These are phyloP conservation scores for Pholiota conissans DNA, from an alignment of 768 basidiomycete species.

Conservation along the genomic window DNA sequence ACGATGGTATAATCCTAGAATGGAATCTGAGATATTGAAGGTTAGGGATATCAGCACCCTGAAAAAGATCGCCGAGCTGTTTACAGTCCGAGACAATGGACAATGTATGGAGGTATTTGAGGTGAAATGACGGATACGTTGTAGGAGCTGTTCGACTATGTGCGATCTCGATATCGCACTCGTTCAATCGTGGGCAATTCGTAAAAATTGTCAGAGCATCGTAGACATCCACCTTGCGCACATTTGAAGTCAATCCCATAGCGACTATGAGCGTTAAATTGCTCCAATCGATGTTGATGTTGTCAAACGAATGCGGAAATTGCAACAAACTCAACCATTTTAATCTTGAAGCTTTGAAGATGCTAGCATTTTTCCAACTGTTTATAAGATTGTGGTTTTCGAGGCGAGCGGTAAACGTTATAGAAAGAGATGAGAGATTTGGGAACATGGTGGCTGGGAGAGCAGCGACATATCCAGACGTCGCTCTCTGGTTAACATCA, in stretches of 20 bases:
- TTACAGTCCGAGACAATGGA: slow-evolving; percentile 4
- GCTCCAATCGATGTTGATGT: slow-evolving; percentile 2
- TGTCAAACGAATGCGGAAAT: slow-evolving; percentile 3
- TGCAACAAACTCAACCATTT: slow-evolving; percentile 6
- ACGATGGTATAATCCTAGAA: slow-evolving; percentile 6
- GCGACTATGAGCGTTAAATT: slow-evolving; percentile 11
- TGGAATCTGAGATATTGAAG: slow-evolving; percentile 12
- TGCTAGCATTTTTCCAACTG: slow-evolving; percentile 7
- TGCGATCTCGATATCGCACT: slow-evolving; percentile 8
- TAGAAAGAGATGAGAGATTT: background rate
- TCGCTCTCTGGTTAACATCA: background rate
- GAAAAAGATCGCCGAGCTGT: slow-evolving; percentile 4
- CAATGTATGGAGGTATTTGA: slow-evolving; percentile 12
- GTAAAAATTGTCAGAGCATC: slow-evolving; percentile 9
- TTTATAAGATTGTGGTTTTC: too few relatives aligned
- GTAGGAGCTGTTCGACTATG: background rate
- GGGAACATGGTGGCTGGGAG: background rate
- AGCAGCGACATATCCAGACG: background rate
- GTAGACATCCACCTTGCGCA: background rate
- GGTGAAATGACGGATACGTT: background rate
- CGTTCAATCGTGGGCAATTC: slow-evolving; percentile 7
- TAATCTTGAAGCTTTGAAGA: slow-evolving; percentile 7
- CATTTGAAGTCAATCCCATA: background rate
- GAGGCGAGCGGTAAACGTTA: background rate
- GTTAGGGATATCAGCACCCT: slow-evolving; percentile 9